Percentiles rank a stretch among this genome's conserved stretches.
Evolutionary conservation across 345 rosid genomes (phyloP).

Genomic region (Salix purpurea): DNA sequence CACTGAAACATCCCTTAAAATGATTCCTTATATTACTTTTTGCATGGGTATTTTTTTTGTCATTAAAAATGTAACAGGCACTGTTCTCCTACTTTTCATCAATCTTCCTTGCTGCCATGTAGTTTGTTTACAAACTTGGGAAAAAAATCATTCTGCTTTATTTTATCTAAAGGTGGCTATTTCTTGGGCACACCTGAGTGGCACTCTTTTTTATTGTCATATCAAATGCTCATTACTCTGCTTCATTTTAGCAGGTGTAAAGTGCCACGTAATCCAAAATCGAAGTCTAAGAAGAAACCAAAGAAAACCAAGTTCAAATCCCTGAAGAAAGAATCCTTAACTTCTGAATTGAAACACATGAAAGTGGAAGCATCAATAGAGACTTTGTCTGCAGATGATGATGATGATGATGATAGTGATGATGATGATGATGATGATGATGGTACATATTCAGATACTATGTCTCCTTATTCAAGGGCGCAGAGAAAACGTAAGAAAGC

Average conservation of each 20-base stretch:
- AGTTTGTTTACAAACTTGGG: background rate
- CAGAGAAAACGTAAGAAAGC: conserved; percentile 67
- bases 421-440: conserved; percentile 25
- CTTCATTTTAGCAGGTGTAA: conserved; percentile 49
- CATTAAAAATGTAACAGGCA: background rate
- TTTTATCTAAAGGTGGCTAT: background rate
- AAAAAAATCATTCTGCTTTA: background rate
- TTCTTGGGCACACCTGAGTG: background rate
- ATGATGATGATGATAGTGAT: conserved; percentile 20
- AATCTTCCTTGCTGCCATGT: background rate
- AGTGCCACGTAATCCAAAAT: conserved; percentile 40
- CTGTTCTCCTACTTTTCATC: background rate
- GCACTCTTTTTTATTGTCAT: background rate
- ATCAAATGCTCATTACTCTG: background rate
- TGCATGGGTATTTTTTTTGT: background rate
- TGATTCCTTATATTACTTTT: background rate
- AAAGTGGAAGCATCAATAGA: conserved; percentile 48
- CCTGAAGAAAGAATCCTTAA: conserved; percentile 74
- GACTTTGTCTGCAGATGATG: conserved; percentile 49
- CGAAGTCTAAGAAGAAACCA: conserved; percentile 80
- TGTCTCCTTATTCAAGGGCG: conserved; percentile 39
- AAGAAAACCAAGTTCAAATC: conserved; percentile 94
- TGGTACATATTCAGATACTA: conserved; percentile 45
- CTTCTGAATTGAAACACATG: conserved; percentile 54
- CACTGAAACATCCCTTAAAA: background rate